Conservation (phyloP, 2,329 filamentous ascomycete genomes). For the Alternaria gaisen region DNA sequence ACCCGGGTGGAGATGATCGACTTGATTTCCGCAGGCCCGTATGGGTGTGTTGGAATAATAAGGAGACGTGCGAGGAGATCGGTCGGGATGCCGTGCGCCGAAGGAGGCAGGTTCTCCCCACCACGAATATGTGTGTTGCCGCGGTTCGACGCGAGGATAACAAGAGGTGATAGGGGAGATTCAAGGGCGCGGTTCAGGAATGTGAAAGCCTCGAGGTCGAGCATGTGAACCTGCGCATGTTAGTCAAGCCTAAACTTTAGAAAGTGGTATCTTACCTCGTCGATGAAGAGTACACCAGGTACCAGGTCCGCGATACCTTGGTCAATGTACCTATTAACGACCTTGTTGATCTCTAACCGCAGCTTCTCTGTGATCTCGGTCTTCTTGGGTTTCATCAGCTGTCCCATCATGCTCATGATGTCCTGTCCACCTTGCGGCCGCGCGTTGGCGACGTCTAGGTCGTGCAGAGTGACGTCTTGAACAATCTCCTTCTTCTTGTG, state of each 20-base stretch:
- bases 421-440: constrained; percentile 96
- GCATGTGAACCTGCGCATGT: constrained; percentile 85
- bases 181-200: constrained; percentile 99
- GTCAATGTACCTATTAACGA: constrained; percentile 98
- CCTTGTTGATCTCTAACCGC: constrained; percentile 96
- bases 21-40: constrained; percentile 88
- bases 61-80: constrained; percentile 93
- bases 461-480: constrained; percentile 96
- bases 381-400: constrained; percentile 99
- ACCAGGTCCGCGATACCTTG: constrained; percentile 97
- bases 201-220: constrained; percentile 98
- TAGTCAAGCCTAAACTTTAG: constrained; percentile 13
- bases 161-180: constrained; percentile 92
- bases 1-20: constrained; percentile 87
- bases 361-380: constrained; percentile 99
- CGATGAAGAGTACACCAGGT: constrained; percentile 97
- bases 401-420: constrained; percentile 99
- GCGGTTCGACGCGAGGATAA: constrained; percentile 96
- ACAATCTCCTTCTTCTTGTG: constrained; percentile 99
- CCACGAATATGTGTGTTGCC: constrained; percentile 93
- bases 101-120: constrained; percentile 68
- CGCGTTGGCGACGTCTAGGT: constrained; percentile 94
- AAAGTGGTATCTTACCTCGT: constrained; percentile 73
- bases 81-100: constrained; percentile 91
- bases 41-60: constrained; percentile 93